phyloP scores from a whole-genome alignment of 2,329 filamentous ascomycete species.

The Fusarium coicis region DNA sequence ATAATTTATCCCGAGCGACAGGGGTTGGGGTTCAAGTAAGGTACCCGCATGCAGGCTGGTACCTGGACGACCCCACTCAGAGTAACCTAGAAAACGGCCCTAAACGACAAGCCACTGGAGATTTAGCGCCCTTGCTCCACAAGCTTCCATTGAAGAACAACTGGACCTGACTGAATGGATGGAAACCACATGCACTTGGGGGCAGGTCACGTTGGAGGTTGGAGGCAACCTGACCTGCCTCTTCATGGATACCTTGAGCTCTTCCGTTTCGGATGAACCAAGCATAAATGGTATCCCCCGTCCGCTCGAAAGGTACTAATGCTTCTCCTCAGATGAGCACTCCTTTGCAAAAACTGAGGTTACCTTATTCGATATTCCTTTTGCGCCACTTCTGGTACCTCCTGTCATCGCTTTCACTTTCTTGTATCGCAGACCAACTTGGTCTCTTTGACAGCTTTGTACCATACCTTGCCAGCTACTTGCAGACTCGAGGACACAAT shows the following conservation, averaged over 20 bases:
- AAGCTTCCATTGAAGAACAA: constrained; percentile 29
- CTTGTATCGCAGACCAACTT: background rate
- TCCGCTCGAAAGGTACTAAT: constrained; percentile 23
- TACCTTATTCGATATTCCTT: constrained; percentile 1
- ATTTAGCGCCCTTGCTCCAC: constrained; percentile 38
- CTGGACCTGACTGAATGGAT: constrained; percentile 23
- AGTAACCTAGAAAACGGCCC: constrained; percentile 29
- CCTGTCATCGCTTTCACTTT: constrained; percentile 2
- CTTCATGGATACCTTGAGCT: constrained; percentile 20
- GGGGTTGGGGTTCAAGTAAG: constrained; percentile 26
- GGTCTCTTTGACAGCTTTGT: constrained; percentile 6
- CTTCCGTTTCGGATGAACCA: constrained; percentile 27
- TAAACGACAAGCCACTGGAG: constrained; percentile 33
- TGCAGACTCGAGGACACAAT: constrained; percentile 6
- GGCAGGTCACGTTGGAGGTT: constrained; percentile 40
- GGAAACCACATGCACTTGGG: constrained; percentile 15
- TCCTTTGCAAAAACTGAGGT: background rate
- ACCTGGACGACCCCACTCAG: constrained; percentile 27
- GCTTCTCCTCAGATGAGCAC: constrained; percentile 1
- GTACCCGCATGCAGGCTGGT: constrained; percentile 34
- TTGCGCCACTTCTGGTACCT: constrained; percentile 5
- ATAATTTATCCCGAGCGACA: constrained; percentile 18
- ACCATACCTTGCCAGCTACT: background rate
- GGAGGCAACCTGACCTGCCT: constrained; percentile 34
- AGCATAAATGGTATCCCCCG: constrained; percentile 41